phyloP scores from a whole-genome alignment of 495 filamentous ascomycete species.

The Penicillium paxilli region DNA sequence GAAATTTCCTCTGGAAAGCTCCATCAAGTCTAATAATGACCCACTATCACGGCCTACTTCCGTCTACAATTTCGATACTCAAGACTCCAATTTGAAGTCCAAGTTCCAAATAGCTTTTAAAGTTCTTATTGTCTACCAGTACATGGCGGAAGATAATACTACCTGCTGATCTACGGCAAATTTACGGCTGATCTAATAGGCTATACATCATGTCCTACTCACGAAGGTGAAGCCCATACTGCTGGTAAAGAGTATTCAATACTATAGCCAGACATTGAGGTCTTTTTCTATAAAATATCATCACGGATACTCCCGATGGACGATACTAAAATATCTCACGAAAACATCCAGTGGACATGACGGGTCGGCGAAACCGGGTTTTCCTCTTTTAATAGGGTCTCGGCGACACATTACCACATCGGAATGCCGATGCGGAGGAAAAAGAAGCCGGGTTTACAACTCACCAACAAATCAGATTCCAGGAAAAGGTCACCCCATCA shows the following conservation, averaged over 20 bases:
- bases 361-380: constrained; percentile 28
- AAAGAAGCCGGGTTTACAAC: constrained; percentile 13
- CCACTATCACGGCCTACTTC: background rate
- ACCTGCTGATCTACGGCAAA: too few species aligned
- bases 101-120: too few species aligned
- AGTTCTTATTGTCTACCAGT: too few species aligned
- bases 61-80: background rate
- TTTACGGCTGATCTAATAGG: background rate
- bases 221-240: too few species aligned
- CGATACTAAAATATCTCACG: background rate
- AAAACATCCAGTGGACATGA: background rate
- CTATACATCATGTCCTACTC: too few species aligned
- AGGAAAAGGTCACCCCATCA: constrained; percentile 8
- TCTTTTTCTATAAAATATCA: too few species aligned
- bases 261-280: background rate
- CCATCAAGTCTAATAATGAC: background rate
- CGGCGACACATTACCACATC: constrained; percentile 7
- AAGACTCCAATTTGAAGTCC: too few species aligned
- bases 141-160: too few species aligned
- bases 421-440: constrained; percentile 29
- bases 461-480: constrained; percentile 17
- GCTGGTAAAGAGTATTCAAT: too few species aligned
- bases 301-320: background rate
- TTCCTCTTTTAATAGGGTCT: constrained; percentile 3
- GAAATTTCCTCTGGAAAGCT: background rate